These are phyloP conservation scores for Neofusicoccum sp. DNA, from an alignment of 2,329 filamentous ascomycete species.

Conservation along the genomic window DNA sequence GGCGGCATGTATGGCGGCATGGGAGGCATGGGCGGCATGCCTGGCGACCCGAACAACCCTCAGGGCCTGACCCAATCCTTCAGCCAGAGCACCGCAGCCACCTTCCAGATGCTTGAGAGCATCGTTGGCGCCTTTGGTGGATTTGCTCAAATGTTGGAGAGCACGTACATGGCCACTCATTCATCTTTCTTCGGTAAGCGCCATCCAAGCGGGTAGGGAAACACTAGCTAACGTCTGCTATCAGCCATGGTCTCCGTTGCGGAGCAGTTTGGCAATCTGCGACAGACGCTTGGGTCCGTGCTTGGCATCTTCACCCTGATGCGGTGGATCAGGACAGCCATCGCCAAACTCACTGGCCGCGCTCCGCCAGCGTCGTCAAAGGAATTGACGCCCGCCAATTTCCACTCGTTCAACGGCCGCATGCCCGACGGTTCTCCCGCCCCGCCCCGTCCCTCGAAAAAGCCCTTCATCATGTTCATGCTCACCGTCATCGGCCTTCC, in stretches of 20 bases:
- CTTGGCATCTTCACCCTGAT: slow-evolving; percentile 94
- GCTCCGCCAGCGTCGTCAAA: slow-evolving; percentile 84
- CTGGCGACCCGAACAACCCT: slow-evolving; percentile 73
- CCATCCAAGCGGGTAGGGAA: neutral
- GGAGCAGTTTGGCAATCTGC: slow-evolving; percentile 91
- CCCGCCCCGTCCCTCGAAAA: slow-evolving; percentile 77
- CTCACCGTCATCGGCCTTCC: slow-evolving; percentile 92
- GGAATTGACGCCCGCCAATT: slow-evolving; percentile 83
- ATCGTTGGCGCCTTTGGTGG: slow-evolving; percentile 95
- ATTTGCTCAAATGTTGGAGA: slow-evolving; percentile 98
- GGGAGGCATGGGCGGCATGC: slow-evolving; percentile 42
- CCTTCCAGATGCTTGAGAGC: slow-evolving; percentile 97
- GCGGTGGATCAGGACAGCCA: slow-evolving; percentile 86
- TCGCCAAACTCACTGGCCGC: slow-evolving; percentile 89
- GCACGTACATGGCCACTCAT: slow-evolving; percentile 99
- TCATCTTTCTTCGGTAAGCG: slow-evolving; percentile 92
- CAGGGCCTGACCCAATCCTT: slow-evolving; percentile 95
- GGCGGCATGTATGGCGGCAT: slow-evolving; percentile 42
- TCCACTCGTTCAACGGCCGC: slow-evolving; percentile 80
- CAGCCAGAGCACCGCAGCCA: slow-evolving; percentile 90
- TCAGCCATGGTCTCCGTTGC: slow-evolving; percentile 96
- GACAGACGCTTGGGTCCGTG: slow-evolving; percentile 88
- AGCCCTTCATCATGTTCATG: slow-evolving; percentile 94
- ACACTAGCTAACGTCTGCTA: slow-evolving; percentile 23
- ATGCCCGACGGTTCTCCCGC: slow-evolving; percentile 66